phyloP scores from a whole-genome alignment of 129 eudicot species.

The Flaveria brownii region DNA sequence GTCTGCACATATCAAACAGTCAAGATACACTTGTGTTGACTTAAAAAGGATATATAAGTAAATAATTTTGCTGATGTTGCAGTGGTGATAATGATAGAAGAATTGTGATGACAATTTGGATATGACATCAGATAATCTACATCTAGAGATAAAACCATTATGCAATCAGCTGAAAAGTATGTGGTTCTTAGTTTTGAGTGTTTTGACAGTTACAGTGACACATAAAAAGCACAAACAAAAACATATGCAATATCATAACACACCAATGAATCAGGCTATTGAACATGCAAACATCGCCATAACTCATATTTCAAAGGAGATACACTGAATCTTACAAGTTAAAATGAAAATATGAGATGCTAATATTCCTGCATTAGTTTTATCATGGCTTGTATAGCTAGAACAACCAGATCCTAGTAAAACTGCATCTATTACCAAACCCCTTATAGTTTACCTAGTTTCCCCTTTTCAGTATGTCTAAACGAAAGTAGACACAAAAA shows the following conservation, averaged over 20 bases:
- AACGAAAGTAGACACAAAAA: too few relatives aligned
- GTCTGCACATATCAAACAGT: conserved; percentile 50
- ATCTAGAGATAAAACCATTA: not conserved
- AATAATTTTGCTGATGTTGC: not conserved
- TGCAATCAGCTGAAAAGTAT: not conserved
- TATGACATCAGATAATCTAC: not conserved
- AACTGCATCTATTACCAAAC: conserved; percentile 1
- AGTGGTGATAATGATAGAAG: not conserved
- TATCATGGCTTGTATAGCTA: not conserved
- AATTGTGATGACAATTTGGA: not conserved
- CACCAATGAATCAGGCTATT: not conserved
- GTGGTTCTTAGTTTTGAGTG: too few relatives aligned
- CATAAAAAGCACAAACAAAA: not conserved
- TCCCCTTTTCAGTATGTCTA: too few relatives aligned
- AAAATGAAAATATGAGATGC: not conserved
- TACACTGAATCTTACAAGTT: not conserved
- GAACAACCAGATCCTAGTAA: not conserved
- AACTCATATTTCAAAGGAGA: not conserved
- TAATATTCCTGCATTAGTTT: not conserved
- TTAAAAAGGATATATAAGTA: not conserved
- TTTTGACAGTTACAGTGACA: too few relatives aligned
- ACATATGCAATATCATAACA: not conserved
- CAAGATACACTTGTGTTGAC: not conserved
- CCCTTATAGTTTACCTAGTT: too few relatives aligned
- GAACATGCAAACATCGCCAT: not conserved